Evolutionary conservation across 2,329 filamentous ascomycete genomes (phyloP).

Genomic region (Clarireedia homoeocarpa): DNA sequence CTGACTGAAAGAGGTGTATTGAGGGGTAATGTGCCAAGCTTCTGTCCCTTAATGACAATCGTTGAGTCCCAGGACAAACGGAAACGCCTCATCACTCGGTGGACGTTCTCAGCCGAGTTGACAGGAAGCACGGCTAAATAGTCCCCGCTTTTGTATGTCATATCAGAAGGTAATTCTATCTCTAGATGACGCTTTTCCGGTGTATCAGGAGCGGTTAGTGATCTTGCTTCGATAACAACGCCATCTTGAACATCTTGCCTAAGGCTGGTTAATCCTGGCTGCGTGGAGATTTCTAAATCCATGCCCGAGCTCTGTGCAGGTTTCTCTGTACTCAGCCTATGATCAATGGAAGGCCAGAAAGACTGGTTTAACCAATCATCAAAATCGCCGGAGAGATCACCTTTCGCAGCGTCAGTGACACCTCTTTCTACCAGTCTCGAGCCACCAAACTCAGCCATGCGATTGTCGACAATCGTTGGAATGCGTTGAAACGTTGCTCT

Average conservation of each 20-base stretch:
- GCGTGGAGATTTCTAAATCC: constrained; percentile 7
- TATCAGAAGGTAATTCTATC: constrained; percentile 55
- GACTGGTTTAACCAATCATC: constrained; percentile 57
- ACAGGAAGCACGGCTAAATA: constrained; percentile 68
- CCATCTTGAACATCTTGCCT: constrained; percentile 56
- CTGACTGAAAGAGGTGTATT: background rate
- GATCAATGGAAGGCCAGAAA: constrained; percentile 35
- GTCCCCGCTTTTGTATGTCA: constrained; percentile 64
- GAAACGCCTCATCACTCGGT: constrained; percentile 52
- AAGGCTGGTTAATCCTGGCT: constrained; percentile 30
- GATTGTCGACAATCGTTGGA: constrained; percentile 50
- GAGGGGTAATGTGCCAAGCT: background rate
- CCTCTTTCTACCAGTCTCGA: background rate
- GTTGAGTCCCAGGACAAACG: constrained; percentile 46
- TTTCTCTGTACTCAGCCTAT: constrained; percentile 12
- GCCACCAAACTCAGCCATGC: background rate
- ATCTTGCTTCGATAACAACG: constrained; percentile 44
- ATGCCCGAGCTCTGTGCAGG: background rate
- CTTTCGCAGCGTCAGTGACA: background rate
- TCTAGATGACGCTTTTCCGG: constrained; percentile 6
- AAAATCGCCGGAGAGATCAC: constrained; percentile 61
- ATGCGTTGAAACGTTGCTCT: constrained; percentile 57
- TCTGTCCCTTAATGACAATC: background rate
- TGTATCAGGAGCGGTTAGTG: constrained; percentile 37
- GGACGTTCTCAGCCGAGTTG: constrained; percentile 55